Conservation (phyloP, 805 yeast species). For the Ogataea populi-albae region DNA sequence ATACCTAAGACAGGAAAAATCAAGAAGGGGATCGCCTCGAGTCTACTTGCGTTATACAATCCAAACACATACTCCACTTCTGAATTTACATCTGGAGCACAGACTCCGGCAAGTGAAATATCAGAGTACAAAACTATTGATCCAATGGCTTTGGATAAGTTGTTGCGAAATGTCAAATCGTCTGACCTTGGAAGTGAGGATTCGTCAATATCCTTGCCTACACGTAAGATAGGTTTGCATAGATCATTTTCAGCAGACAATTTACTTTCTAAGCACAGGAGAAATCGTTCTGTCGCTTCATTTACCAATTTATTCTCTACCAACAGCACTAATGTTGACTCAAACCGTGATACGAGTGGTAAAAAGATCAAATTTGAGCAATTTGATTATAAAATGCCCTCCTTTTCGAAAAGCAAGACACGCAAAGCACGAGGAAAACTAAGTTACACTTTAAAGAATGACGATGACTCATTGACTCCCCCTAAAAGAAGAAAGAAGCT, state of each 20-base stretch:
- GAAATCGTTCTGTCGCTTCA: slow-evolving; percentile 13
- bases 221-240: slow-evolving; percentile 7
- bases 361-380: slow-evolving; percentile 10
- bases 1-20: slow-evolving; percentile 50
- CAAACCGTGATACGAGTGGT: slow-evolving; percentile 2
- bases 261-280: slow-evolving; percentile 10
- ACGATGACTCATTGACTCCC: slow-evolving; percentile 8
- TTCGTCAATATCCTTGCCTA: slow-evolving; percentile 7
- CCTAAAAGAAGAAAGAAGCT: slow-evolving; percentile 24
- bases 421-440: neutral
- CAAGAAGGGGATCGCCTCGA: slow-evolving; percentile 82
- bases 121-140: slow-evolving; percentile 15
- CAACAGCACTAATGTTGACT: neutral
- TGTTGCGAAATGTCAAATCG: slow-evolving; percentile 14
- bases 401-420: slow-evolving; percentile 15
- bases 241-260: slow-evolving; percentile 21
- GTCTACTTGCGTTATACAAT: slow-evolving; percentile 69
- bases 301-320: slow-evolving; percentile 11
- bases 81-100: slow-evolving; percentile 21
- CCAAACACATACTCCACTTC: slow-evolving; percentile 30
- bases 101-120: slow-evolving; percentile 19
- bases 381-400: slow-evolving; percentile 16
- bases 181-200: slow-evolving; percentile 6
- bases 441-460: slow-evolving; percentile 1
- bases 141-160: slow-evolving; percentile 18